These are phyloP conservation scores for Mycena haematopus DNA, from an alignment of 768 basidiomycete genomes.

Conservation along the genomic window DNA sequence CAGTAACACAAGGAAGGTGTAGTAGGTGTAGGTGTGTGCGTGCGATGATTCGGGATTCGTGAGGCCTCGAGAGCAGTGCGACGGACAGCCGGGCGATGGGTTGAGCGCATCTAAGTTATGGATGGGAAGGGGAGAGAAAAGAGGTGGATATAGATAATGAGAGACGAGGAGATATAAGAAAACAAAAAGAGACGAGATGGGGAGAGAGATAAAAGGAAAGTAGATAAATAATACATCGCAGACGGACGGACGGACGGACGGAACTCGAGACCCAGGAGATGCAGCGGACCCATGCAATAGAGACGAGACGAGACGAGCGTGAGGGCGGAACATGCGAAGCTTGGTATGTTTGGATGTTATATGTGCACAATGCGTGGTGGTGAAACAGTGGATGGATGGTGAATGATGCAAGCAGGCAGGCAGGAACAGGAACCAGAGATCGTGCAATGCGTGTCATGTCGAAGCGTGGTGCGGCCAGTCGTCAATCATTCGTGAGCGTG, in stretches of 20 bases:
- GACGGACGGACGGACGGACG: slow-evolving; percentile 15
- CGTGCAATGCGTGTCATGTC: slow-evolving; percentile 22
- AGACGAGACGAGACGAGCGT: slow-evolving; percentile 12
- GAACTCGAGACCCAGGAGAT: slow-evolving; percentile 9
- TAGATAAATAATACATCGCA: slow-evolving; percentile 24
- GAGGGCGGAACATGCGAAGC: slow-evolving; percentile 18
- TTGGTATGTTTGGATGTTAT: not conserved
- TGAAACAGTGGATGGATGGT: slow-evolving; percentile 20
- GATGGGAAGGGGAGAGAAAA: not conserved
- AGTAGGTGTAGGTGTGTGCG: slow-evolving; percentile 3
- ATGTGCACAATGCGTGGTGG: slow-evolving; percentile 5
- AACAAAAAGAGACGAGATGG: slow-evolving; percentile 12
- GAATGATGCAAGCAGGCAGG: slow-evolving; percentile 10
- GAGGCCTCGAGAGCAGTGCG: slow-evolving; percentile 4
- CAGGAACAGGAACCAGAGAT: slow-evolving; percentile 7
- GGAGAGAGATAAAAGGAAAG: slow-evolving; percentile 2
- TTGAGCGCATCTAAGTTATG: slow-evolving; percentile 29
- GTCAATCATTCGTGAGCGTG: slow-evolving; percentile 12
- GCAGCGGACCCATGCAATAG: slow-evolving; percentile 24
- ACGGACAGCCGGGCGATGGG: slow-evolving; percentile 22
- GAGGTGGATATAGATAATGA: slow-evolving; percentile 12
- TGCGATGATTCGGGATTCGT: not conserved
- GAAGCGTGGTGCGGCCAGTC: slow-evolving; percentile 18
- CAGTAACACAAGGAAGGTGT: not conserved
- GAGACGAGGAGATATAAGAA: slow-evolving; percentile 17